Base-by-base conservation (phyloP, 176 grass and related monocot genomes). In the Echinochloa phyllopogon region DNA sequence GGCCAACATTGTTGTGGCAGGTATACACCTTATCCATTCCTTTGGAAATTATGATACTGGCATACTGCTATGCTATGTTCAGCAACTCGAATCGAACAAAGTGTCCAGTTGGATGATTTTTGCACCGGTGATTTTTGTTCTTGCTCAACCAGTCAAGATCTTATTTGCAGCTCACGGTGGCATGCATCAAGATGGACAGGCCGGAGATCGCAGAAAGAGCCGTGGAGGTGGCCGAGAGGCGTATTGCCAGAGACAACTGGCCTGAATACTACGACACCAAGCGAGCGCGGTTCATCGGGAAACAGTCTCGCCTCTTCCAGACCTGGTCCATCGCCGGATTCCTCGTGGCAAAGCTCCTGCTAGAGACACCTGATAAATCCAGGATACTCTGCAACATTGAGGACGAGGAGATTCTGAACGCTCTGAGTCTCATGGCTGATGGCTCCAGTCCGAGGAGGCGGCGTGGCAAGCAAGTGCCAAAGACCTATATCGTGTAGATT, bases 1-100 rank as follows among this genome's bases (percentile, higher is more conserved):
- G 95, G 95, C 92, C 92, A 87, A 93, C 95, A 83, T 68, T 97
- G 40, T 57, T 94, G 62, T 97, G 95, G 95, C 95, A 92, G 95
- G 92, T 97, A 52, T 33, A 82, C 14, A 37, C 47, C 69, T 81
- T 8, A 6, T 53, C 21, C 33, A 16, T 27, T 83, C 23, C 23
- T 8, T 60, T 41, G 7, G 11, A 65, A 65, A 60, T n/a, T 69
- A 24, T 33, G 13, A 39, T 69, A 61, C 62, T 66, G 3, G 6
- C 18, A n/a, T 65, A 55, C 41, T 74, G 72, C 57, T 23, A 83
- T 83, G 66, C 47, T 36, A 36, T 53, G 11, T 20, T 83, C 29
- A 83, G 74, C 56, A 65, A 18, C 21, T 72, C 20, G 3, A 74
- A 12, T 37, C 1, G 3, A 64, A 14, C 17, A 60, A 14, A 64